Conservation (phyloP, 202 grass and related monocot genomes). For the Dendrocalamus latiflorus region DNA sequence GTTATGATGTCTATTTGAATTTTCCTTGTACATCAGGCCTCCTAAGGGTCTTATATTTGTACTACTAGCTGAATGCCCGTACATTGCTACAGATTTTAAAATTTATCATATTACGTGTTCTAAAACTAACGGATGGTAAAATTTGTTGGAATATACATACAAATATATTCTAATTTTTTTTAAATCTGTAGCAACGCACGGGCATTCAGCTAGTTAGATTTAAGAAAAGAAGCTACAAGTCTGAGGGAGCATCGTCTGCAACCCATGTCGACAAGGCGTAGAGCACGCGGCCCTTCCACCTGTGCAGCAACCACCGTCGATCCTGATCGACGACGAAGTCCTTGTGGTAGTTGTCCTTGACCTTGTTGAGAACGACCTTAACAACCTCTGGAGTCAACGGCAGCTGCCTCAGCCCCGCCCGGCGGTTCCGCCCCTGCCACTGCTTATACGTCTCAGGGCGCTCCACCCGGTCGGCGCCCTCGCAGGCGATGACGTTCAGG, state of each 20-base stretch:
- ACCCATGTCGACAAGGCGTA: slow-evolving; percentile 51
- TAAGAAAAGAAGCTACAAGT: not conserved
- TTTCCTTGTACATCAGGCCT: too few relatives aligned
- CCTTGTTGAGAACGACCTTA: slow-evolving; percentile 22
- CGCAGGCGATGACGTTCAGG: slow-evolving; percentile 58
- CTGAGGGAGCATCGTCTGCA: not conserved
- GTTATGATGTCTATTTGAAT: too few relatives aligned
- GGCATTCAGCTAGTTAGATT: too few relatives aligned
- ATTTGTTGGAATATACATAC: too few relatives aligned
- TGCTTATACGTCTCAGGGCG: slow-evolving; percentile 66
- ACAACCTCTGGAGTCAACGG: slow-evolving; percentile 39
- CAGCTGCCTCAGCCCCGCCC: slow-evolving; percentile 57
- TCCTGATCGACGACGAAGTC: slow-evolving; percentile 58
- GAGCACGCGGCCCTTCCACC: slow-evolving; percentile 68
- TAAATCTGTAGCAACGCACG: too few relatives aligned
- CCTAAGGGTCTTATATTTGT: too few relatives aligned
- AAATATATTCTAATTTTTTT: too few relatives aligned
- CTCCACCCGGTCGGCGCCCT: too few relatives aligned
- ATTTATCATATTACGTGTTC: too few relatives aligned
- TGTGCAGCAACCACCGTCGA: slow-evolving; percentile 43
- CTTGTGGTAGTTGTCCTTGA: slow-evolving; percentile 56
- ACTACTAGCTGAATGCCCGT: too few relatives aligned
- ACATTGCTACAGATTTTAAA: too few relatives aligned
- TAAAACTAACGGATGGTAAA: too few relatives aligned
- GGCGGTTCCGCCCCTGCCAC: slow-evolving; percentile 54